Base-by-base conservation (phyloP, 2,329 filamentous ascomycete genomes). In the Aspergillus fumigatiaffinis region DNA sequence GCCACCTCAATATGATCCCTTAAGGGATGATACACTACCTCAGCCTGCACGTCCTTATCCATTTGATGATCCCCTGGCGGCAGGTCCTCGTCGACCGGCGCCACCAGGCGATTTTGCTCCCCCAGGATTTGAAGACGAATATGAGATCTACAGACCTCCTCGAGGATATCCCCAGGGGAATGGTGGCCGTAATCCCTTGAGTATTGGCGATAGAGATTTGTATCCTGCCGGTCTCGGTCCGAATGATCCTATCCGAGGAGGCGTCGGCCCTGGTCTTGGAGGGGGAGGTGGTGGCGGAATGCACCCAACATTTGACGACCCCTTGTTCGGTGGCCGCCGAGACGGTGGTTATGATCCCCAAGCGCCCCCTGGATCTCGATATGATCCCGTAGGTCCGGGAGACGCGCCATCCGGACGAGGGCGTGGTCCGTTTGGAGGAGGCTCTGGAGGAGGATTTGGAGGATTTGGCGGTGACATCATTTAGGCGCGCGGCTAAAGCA, bases 231-330 rank as follows among this genome's bases (percentile, higher is more conserved):
- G 91, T 0, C 77, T 99, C 0, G 92, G 92, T 0, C 92, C 92
- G 0, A 80, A 92, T 66, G 92, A 97, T 72, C 92, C 93, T 12
- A 76, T 97, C 3, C 79, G 89, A 32, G 84, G 84, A 4, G 82
- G 84, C 2, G 84, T 91, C 55, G 84, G 86, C 6, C 84, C 84
- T 29, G 80, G 82, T 25, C 81, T 84, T 50, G 77, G 84, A n/a
- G 82, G 84, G 0, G 84, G 85, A 14, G 83, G 86, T 21, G 86
- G 88, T 7, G 94, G 88, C 12, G 94, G 94, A 0, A 99, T 99
- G 94, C 90, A 97, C 74, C 94, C 94, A 0, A 96, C 92, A 0
- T 94, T 96, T 71, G 91, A 96, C 66, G 92, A 97, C 69, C 91
- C 91, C 6, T 75, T 97, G 50, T 96, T 96, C 70, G 82, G 82